phyloP scores from a whole-genome alignment of 1,139 yeast species.

The Starmera stellimalicola region DNA sequence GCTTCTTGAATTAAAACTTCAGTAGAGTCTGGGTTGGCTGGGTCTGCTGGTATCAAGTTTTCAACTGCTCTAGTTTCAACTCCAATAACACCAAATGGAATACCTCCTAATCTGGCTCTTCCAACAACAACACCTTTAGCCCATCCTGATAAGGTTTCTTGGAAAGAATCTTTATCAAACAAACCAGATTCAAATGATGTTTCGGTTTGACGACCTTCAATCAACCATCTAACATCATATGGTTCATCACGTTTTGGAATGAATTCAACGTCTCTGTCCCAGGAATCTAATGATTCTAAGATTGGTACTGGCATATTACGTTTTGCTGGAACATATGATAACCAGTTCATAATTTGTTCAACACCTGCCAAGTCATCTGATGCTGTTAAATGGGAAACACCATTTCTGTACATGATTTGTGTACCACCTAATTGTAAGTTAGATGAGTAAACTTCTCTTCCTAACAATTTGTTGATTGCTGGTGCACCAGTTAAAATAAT shows the following conservation, averaged over 20 bases:
- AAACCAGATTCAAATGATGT: constrained; percentile 71
- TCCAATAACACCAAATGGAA: constrained; percentile 95
- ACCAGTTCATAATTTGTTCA: constrained; percentile 88
- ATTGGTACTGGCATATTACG: constrained; percentile 90
- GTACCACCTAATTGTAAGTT: constrained; percentile 98
- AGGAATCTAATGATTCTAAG: constrained; percentile 66
- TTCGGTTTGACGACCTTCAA: constrained; percentile 66
- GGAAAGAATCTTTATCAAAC: constrained; percentile 88
- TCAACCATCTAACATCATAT: constrained; percentile 93
- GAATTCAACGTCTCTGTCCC: constrained; percentile 92
- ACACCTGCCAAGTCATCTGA: constrained; percentile 95
- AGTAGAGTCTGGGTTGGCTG: constrained; percentile 92
- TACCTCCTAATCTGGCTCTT: constrained; percentile 97
- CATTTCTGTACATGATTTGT: constrained; percentile 95
- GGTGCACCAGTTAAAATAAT: constrained; percentile 98
- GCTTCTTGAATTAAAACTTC: constrained; percentile 88
- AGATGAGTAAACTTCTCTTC: constrained; percentile 94
- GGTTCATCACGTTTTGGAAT: constrained; percentile 64
- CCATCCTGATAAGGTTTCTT: constrained; percentile 97
- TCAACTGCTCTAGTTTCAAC: constrained; percentile 90
- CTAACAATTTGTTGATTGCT: constrained; percentile 90
- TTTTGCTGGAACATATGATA: constrained; percentile 90
- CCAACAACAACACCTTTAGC: constrained; percentile 98
- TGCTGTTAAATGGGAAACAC: constrained; percentile 96
- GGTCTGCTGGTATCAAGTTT: constrained; percentile 91